Percentiles rank a stretch among this genome's conserved stretches.
These are phyloP conservation scores for Lepidium didymum DNA, from an alignment of 345 rosid species.

Conservation along the genomic window DNA sequence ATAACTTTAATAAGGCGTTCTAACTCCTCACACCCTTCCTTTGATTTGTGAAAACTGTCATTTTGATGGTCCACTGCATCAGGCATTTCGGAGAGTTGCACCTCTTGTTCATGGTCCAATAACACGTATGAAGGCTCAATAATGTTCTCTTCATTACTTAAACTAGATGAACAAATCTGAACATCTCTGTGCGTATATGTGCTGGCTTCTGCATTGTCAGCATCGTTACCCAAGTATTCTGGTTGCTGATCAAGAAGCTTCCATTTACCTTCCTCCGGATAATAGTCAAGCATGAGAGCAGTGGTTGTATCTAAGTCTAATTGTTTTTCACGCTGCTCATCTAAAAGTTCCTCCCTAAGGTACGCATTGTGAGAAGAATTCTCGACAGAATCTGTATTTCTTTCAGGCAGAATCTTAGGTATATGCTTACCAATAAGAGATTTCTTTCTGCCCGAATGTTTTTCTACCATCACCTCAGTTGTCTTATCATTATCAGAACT, in stretches of 20 bases:
- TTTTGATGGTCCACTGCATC: slow-evolving; percentile 19
- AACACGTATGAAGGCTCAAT: slow-evolving; percentile 69
- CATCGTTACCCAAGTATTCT: slow-evolving; percentile 31
- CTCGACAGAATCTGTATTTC: slow-evolving; percentile 28
- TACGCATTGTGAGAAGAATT: slow-evolving; percentile 36
- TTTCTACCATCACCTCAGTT: slow-evolving; percentile 10
- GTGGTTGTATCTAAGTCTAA: slow-evolving; percentile 67
- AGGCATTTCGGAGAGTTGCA: slow-evolving; percentile 33
- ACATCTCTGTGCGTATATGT: slow-evolving; percentile 21
- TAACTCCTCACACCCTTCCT: slow-evolving; percentile 36
- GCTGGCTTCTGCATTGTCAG: slow-evolving; percentile 23
- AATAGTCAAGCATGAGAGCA: slow-evolving; percentile 73
- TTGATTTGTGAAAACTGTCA: slow-evolving; percentile 24
- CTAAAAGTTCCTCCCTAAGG: slow-evolving; percentile 33
- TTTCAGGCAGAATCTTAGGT: slow-evolving; percentile 34
- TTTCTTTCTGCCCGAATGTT: slow-evolving; percentile 31
- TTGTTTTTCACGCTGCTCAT: slow-evolving; percentile 42
- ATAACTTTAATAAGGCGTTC: slow-evolving; percentile 50
- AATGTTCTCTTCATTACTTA: slow-evolving; percentile 28
- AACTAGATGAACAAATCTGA: slow-evolving; percentile 25
- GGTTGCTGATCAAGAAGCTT: slow-evolving; percentile 79
- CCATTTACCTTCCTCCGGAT: slow-evolving; percentile 92
- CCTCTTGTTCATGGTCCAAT: slow-evolving; percentile 46
- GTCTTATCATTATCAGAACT: slow-evolving; percentile 20
- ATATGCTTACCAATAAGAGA: slow-evolving; percentile 26